Percentiles rank a stretch among this genome's conserved stretches.
These are phyloP conservation scores for Cicer bijugum DNA, from an alignment of 306 rosid species.

Conservation along the genomic window DNA sequence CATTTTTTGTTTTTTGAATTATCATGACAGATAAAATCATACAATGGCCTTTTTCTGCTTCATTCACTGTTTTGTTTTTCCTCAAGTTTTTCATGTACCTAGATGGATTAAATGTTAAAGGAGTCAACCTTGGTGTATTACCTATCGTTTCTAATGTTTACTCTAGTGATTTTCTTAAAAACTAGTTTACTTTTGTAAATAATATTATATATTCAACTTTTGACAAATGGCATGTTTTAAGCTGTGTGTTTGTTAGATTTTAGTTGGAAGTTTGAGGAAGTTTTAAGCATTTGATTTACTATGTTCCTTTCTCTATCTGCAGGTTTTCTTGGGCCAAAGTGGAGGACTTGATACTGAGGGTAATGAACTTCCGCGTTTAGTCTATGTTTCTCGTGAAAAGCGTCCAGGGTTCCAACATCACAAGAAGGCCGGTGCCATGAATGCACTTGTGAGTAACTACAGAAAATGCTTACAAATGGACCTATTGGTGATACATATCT, in stretches of 20 bases:
- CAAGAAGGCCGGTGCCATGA: slow-evolving; percentile 99
- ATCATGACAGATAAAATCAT: slow-evolving; percentile 21
- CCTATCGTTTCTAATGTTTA: slow-evolving; percentile 18
- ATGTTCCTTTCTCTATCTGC: slow-evolving; percentile 35
- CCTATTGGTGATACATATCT: too few species aligned
- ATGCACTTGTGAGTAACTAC: slow-evolving; percentile 78
- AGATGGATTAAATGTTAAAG: slow-evolving; percentile 5
- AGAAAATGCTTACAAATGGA: background rate
- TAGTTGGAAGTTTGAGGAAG: slow-evolving; percentile 20
- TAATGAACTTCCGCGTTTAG: slow-evolving; percentile 87
- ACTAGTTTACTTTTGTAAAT: background rate
- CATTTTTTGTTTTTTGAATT: slow-evolving; percentile 41
- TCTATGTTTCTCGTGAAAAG: slow-evolving; percentile 99
- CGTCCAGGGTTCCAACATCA: slow-evolving; percentile 99
- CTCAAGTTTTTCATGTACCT: slow-evolving; percentile 31
- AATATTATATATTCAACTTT: slow-evolving; percentile 25
- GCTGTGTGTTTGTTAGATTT: slow-evolving; percentile 34
- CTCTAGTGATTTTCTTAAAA: background rate
- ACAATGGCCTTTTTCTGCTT: slow-evolving; percentile 22
- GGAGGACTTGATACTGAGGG: slow-evolving; percentile 96
- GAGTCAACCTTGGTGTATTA: slow-evolving; percentile 5
- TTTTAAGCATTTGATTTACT: slow-evolving; percentile 25
- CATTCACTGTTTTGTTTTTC: background rate
- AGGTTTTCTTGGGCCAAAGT: slow-evolving; percentile 99
- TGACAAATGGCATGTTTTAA: slow-evolving; percentile 2